Evolutionary conservation across 495 filamentous ascomycete genomes (phyloP), one percentile per base, ranked within the genome.

Genomic region (Penicillium salamii): DNA sequence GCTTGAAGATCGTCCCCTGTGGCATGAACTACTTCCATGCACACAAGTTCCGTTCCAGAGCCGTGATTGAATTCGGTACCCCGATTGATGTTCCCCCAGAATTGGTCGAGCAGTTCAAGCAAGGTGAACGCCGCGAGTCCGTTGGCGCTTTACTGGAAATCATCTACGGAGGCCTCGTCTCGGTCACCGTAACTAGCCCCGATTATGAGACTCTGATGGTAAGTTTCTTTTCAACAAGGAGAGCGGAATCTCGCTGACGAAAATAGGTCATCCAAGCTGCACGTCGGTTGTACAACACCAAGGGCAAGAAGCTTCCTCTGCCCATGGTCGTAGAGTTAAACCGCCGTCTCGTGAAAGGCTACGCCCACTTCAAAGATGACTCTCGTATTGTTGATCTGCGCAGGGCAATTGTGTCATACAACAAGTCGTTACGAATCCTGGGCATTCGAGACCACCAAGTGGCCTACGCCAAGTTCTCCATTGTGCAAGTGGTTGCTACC

Each of bases 21-120:
- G 95, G 95, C 51, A 97, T 97, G 93, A 99, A 99, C 62, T 99
- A 99, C 69, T 99, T 99, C 71, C 93, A 99, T 69, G 88, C 93
- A 4, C 93, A 99, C 72, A 99, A 97, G 65, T 99, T 99, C 70
- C 85, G 93, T 14, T 99, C 93, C 41, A 80, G 93, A 62, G 95
- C 95, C 31, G 93, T 99, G 2, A 82, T 99, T 50, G 93, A 99
- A 57, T 99, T 99, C 64, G 93, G 95, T 17, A 83, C 78, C 20
- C 91, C 93, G 3, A 76, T 97, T 28, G 86, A 95, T 49, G 81
- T 97, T 7, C 87, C 90, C 1, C 69, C 65, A 20, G 87, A 95
- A 55, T 70, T 96, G 4, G 91, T 97, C 3, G 80, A 96, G 23
- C 79, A 88, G 66, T 99, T 91, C 72, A 88, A 83, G 62, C 80